Percentiles rank a stretch among this genome's conserved stretches.
Evolutionary conservation across 2,329 filamentous ascomycete species (phyloP).

Genomic region (Metarhizium robertsii): DNA sequence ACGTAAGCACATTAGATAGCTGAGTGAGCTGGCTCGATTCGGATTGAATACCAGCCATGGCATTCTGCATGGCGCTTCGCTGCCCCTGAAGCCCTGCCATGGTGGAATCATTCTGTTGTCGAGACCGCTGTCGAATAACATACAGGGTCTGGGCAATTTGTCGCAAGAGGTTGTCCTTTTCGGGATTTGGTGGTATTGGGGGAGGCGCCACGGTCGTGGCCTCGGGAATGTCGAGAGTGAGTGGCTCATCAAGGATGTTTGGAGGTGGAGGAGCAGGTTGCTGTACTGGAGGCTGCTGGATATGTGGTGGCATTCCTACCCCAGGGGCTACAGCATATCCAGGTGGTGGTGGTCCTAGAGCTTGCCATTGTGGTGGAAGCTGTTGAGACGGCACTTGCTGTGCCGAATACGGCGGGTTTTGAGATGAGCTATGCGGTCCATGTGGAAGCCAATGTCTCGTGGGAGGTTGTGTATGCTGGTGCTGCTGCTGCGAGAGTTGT

Average conservation of each 20-base stretch:
- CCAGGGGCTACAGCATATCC: conserved; percentile 4
- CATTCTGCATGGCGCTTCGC: conserved; percentile 62
- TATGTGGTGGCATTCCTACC: conserved; percentile 1
- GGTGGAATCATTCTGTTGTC: conserved; percentile 63
- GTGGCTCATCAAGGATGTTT: conserved; percentile 47
- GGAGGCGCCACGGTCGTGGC: conserved; percentile 54
- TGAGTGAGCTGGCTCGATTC: conserved; percentile 65
- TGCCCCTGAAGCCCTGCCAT: conserved; percentile 71
- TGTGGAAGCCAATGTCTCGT: not conserved
- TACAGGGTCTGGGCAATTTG: conserved; percentile 65
- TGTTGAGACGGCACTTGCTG: conserved; percentile 5
- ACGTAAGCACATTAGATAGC: conserved; percentile 60
- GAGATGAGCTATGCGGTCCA: not conserved
- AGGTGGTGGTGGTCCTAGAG: conserved; percentile 10
- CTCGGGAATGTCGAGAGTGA: conserved; percentile 40
- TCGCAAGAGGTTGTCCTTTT: conserved; percentile 79
- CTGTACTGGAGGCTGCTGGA: conserved; percentile 8
- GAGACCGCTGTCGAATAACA: conserved; percentile 57
- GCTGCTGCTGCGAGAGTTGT: conserved; percentile 6
- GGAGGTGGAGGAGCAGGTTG: conserved; percentile 29
- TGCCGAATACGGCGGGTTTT: not conserved
- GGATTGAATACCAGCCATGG: conserved; percentile 59
- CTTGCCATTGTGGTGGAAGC: conserved; percentile 12
- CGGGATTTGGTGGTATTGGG: conserved; percentile 88
- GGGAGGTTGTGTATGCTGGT: conserved; percentile 5